Conservation (phyloP, 2,329 filamentous ascomycete genomes). For the Fusarium metavorans region DNA sequence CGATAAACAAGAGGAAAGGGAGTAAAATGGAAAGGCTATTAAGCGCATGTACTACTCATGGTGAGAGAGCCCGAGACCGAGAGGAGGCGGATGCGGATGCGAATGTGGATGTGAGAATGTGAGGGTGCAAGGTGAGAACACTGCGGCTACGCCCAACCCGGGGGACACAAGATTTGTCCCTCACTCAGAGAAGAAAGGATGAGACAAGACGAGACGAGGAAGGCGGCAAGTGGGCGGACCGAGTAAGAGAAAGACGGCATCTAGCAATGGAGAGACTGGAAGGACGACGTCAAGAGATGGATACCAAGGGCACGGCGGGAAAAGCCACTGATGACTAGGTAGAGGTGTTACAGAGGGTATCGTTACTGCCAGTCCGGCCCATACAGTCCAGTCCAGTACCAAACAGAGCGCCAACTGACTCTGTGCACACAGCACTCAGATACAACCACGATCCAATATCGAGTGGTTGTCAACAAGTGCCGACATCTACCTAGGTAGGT, state of each 20-base stretch:
- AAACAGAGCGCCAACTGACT: not conserved
- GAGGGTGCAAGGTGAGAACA: not conserved
- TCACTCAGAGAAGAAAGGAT: not conserved
- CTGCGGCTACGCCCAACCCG: not conserved
- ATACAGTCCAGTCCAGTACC: not conserved
- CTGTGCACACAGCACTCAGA: not conserved
- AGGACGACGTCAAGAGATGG: not conserved
- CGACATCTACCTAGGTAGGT: not conserved
- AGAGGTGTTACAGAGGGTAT: not conserved
- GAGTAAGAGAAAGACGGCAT: not conserved
- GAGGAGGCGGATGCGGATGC: not conserved
- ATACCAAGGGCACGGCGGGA: not conserved
- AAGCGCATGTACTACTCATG: slow-evolving; percentile 5
- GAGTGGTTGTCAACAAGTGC: slow-evolving; percentile 3
- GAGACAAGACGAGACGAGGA: slow-evolving; percentile 3
- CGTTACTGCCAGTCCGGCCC: not conserved
- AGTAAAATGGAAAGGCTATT: slow-evolving; percentile 2
- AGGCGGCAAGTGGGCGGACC: not conserved
- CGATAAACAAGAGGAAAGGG: slow-evolving; percentile 2
- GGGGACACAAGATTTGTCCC: slow-evolving; percentile 8
- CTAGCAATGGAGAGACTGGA: not conserved
- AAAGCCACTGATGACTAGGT: not conserved
- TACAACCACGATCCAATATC: slow-evolving; percentile 10
- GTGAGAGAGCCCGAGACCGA: not conserved
- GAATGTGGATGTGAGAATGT: not conserved